phyloP scores from a whole-genome alignment of 148 eudicot species.

The Arbutus unedo region DNA sequence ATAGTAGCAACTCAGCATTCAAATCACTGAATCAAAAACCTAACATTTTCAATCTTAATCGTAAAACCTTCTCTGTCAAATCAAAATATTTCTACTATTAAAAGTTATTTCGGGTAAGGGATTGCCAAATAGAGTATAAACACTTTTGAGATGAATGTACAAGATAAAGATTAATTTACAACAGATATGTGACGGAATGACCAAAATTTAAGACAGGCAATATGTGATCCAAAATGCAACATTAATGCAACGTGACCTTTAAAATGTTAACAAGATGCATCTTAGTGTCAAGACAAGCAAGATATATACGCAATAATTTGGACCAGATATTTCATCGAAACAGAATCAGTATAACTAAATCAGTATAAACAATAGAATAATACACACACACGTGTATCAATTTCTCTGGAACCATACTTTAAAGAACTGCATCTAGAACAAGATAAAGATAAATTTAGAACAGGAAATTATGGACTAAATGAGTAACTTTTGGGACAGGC shows the following conservation, averaged over 20 bases:
- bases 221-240: not conserved
- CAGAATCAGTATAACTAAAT: not conserved
- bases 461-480: not conserved
- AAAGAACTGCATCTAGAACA: no score
- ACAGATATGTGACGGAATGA: not conserved
- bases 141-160: not conserved
- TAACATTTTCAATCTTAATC: not conserved
- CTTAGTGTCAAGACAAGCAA: slow-evolving; percentile 23
- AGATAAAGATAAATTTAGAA: not conserved
- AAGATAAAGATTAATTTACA: not conserved
- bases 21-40: not conserved
- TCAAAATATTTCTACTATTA: not conserved
- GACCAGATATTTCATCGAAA: not conserved
- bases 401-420: no score
- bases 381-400: no score
- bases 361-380: no score
- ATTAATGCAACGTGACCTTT: slow-evolving; percentile 33
- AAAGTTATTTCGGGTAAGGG: no score
- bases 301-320: not conserved
- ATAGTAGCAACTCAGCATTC: not conserved
- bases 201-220: not conserved
- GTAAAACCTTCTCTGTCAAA: not conserved
- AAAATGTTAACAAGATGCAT: slow-evolving; percentile 40
- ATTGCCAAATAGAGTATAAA: not conserved
- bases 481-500: not conserved